phyloP scores from a whole-genome alignment of 2,329 filamentous ascomycete genomes.

The Neonectria sp. region DNA sequence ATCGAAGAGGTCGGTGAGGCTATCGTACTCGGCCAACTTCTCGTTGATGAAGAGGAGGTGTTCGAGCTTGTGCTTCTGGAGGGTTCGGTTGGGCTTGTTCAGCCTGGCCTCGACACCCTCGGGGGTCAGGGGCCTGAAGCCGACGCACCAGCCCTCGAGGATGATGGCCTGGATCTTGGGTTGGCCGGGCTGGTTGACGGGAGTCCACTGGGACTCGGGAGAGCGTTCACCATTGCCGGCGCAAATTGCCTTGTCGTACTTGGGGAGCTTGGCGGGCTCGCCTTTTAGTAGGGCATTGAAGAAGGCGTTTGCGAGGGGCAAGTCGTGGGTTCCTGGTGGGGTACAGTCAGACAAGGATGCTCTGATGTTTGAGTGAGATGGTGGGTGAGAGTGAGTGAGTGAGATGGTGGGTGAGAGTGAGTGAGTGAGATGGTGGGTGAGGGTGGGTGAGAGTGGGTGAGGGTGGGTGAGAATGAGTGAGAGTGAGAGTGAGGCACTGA shows the following conservation, averaged over 20 bases:
- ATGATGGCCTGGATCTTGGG: constrained; percentile 76
- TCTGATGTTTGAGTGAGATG: not conserved
- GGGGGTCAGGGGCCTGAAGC: constrained; percentile 77
- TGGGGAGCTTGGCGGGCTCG: constrained; percentile 72
- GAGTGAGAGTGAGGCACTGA: too few relatives aligned
- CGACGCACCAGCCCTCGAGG: constrained; percentile 93
- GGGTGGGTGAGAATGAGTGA: too few relatives aligned
- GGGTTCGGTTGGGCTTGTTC: constrained; percentile 66
- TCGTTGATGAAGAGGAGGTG: constrained; percentile 68
- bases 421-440: too few relatives aligned
- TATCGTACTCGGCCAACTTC: constrained; percentile 63
- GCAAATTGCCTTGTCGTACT: constrained; percentile 88
- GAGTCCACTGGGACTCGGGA: constrained; percentile 73
- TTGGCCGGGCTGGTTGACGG: constrained; percentile 67
- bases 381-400: too few relatives aligned
- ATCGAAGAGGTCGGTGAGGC: constrained; percentile 65
- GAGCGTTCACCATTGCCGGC: constrained; percentile 83
- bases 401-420: too few relatives aligned
- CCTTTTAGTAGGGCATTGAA: constrained; percentile 72
- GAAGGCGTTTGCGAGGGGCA: constrained; percentile 73
- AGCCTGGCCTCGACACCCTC: constrained; percentile 67
- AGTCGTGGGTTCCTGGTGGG: constrained; percentile 77
- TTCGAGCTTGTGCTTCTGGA: constrained; percentile 63
- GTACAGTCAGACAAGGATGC: constrained; percentile 21
- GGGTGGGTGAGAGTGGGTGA: too few relatives aligned